These are phyloP conservation scores for Ophiorrhiza pumila DNA, from an alignment of 257 asterid genomes.

Conservation along the genomic window DNA sequence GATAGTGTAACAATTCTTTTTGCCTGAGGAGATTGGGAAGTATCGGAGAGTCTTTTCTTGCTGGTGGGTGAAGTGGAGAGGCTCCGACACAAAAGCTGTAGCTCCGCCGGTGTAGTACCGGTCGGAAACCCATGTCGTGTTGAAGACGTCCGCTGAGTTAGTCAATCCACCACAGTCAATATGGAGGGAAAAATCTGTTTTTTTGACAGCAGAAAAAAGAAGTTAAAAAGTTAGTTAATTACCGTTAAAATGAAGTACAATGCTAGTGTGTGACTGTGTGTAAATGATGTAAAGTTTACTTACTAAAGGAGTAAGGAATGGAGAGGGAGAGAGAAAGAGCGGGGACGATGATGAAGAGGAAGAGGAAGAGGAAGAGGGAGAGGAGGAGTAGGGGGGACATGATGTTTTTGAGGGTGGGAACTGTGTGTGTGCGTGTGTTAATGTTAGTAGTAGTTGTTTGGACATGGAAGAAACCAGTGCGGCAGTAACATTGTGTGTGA, in stretches of 20 bases:
- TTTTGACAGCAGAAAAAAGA: not conserved
- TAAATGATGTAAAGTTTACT: not conserved
- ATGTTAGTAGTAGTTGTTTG: conserved; percentile 15
- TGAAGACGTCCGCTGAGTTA: conserved; percentile 66
- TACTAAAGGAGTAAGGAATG: conserved; percentile 22
- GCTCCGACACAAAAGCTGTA: conserved; percentile 78
- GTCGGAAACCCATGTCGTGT: conserved; percentile 80
- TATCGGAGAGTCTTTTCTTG: conserved; percentile 87
- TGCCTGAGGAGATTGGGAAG: conserved; percentile 80
- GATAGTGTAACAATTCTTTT: conserved; percentile 79
- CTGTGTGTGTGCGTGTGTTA: conserved; percentile 8
- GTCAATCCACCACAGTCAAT: conserved; percentile 78
- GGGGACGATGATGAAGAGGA: not conserved
- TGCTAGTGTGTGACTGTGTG: not conserved
- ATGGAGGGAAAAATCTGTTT: conserved; percentile 57
- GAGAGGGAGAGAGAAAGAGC: conserved; percentile 10
- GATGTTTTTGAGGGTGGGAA: not conserved
- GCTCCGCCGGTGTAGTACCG: conserved; percentile 74
- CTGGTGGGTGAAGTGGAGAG: conserved; percentile 63
- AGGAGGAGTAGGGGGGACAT: conserved; percentile 4
- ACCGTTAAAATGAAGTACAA: conserved; percentile 5
- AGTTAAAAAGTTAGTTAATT: conserved; percentile 11
- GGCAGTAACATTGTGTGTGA: not conserved
- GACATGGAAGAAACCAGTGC: conserved; percentile 20
- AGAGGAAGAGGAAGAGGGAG: not conserved